phyloP scores from a whole-genome alignment of 805 yeast genomes.

The Candida chilensis region DNA sequence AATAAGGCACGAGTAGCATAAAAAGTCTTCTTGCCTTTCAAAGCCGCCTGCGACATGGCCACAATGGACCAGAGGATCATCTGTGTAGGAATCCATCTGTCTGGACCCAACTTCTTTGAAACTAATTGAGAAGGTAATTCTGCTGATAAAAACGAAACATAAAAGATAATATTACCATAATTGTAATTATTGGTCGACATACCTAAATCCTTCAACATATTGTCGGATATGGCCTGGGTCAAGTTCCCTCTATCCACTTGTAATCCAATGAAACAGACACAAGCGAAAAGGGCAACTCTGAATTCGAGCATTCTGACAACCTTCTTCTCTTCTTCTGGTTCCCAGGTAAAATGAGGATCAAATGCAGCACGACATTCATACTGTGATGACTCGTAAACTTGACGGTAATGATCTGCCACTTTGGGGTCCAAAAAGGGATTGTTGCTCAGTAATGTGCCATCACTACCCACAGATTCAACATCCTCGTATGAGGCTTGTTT shows the following conservation, averaged over 20 bases:
- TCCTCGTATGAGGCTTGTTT: too few relatives aligned
- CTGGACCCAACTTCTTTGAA: constrained; percentile 57
- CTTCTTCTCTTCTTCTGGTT: constrained; percentile 37
- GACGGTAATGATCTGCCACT: constrained; percentile 33
- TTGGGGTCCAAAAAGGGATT: constrained; percentile 35
- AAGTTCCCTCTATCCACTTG: constrained; percentile 53
- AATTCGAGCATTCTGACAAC: constrained; percentile 44
- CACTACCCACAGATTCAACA: too few relatives aligned
- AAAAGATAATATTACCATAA: constrained; percentile 45
- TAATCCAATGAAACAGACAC: constrained; percentile 48
- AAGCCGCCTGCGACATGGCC: constrained; percentile 39
- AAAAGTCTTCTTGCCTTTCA: constrained; percentile 31
- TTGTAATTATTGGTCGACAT: constrained; percentile 53
- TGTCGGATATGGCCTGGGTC: constrained; percentile 49
- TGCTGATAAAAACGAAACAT: constrained; percentile 41
- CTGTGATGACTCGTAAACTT: constrained; percentile 33
- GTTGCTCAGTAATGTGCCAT: too few relatives aligned
- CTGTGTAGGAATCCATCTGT: constrained; percentile 52
- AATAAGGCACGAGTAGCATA: constrained; percentile 38
- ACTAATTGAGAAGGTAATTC: constrained; percentile 62
- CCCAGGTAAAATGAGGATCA: constrained; percentile 54
- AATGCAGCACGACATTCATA: constrained; percentile 49
- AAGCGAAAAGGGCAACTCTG: constrained; percentile 48
- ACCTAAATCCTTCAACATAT: constrained; percentile 39
- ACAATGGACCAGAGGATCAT: constrained; percentile 48